Percentiles rank a stretch among this genome's conserved stretches.
phyloP scores from a whole-genome alignment of 129 eudicot genomes.

The Glebionis coronaria region DNA sequence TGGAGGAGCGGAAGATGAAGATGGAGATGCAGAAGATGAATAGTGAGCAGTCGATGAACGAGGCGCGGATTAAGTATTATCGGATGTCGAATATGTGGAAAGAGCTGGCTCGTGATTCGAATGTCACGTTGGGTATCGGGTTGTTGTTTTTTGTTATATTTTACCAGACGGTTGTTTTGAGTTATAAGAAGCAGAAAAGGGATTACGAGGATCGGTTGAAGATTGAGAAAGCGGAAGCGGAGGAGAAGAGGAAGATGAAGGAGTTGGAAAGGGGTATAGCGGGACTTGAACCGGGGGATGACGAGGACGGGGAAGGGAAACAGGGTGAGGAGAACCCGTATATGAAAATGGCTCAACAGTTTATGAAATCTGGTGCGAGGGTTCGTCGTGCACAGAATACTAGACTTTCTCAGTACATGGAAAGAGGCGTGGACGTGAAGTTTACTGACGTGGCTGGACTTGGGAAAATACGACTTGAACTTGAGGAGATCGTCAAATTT shows the following conservation, averaged over 20 bases:
- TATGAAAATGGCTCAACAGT: constrained; percentile 78
- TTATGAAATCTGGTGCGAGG: constrained; percentile 96
- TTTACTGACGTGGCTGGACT: constrained; percentile 98
- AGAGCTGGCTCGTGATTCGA: constrained; percentile 43
- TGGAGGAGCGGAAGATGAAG: constrained; percentile 57
- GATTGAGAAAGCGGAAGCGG: constrained; percentile 82
- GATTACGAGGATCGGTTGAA: constrained; percentile 88
- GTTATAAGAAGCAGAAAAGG: constrained; percentile 66
- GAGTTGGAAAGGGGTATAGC: constrained; percentile 64
- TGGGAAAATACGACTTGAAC: constrained; percentile 88
- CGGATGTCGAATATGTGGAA: constrained; percentile 46
- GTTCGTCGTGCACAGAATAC: constrained; percentile 56
- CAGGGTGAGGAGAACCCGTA: constrained; percentile 61
- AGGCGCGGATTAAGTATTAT: constrained; percentile 28
- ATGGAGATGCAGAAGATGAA: constrained; percentile 46
- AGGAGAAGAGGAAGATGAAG: constrained; percentile 73
- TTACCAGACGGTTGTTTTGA: constrained; percentile 67
- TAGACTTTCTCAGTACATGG: constrained; percentile 67
- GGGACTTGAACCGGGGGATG: constrained; percentile 47
- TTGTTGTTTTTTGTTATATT: constrained; percentile 61
- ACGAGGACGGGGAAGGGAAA: constrained; percentile 59
- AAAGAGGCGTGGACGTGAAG: constrained; percentile 85
- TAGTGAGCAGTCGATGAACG: constrained; percentile 36
- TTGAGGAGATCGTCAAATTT: constrained; percentile 93
- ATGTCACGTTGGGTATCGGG: constrained; percentile 50